Evolutionary conservation across 192 early-diverging fungal species (phyloP), one percentile per base, ranked within the genome.

Genomic region (Umbelopsis vinacea): DNA sequence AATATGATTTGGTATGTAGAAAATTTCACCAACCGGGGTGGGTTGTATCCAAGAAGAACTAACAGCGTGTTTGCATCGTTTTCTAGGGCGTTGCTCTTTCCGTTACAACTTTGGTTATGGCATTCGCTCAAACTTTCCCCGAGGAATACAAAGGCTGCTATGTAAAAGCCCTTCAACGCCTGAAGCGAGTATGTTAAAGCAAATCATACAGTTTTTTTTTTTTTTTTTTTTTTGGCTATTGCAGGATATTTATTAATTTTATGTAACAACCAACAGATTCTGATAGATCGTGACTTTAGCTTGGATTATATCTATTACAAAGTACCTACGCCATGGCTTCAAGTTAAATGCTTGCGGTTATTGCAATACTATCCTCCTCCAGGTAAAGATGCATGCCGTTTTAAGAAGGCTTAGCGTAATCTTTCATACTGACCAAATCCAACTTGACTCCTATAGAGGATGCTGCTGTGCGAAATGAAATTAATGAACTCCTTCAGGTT

Each of bases 321-420:
- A 80, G 94, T 99, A 50, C 95, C 98, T 0, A 92, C 91, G 45
- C 98, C 98, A 40, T 99, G 98, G 98, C 85, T 99, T 52, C 98
- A 98, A 81, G 91, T 98, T 74, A 98, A 98, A 76, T 88, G 98
- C 21, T 82, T 99, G 66, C 87, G 96, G 33, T 84, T 99, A 35
- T 79, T 99, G 52, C 98, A 98, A 81, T 98, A 97, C 82, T 99
- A 92, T 81, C 94, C 96, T 24, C 88, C 95, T 19, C 92, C 94
- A 26, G 90, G 92, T 85, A 86, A n/a, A 74, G 52, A 72, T 50
- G 15, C 9, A 50, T 17, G n/a, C 14, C 5, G 6, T 35, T 0
- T 9, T 45, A 45, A 12, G 1, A 53, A 38, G n/a, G n/a, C n/a
- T n/a, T n/a, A n/a, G n/a, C 24, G 46, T 50, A n/a, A 22, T 10